Evolutionary conservation across 768 basidiomycete genomes (phyloP).

Genomic region (Leccinum broughii): DNA sequence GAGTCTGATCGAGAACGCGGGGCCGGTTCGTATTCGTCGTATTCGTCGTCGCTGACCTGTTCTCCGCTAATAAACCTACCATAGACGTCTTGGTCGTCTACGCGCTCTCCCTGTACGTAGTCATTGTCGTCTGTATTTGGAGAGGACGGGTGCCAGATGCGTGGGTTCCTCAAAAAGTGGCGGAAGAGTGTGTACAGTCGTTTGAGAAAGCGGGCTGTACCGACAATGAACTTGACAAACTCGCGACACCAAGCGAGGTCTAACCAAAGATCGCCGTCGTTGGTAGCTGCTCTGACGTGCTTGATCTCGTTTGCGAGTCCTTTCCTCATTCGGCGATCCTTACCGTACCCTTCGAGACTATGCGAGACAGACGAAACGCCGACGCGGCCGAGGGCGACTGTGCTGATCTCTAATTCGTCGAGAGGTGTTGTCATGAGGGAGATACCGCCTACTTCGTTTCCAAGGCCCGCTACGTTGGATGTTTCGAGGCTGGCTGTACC

Average conservation of each 20-base stretch:
- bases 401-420: slow-evolving; percentile 29
- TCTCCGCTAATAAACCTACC: slow-evolving; percentile 63
- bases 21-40: slow-evolving; percentile 37
- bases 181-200: slow-evolving; percentile 18
- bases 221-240: slow-evolving; percentile 35
- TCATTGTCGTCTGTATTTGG: slow-evolving; percentile 12
- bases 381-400: slow-evolving; percentile 40
- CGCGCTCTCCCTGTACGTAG: slow-evolving; percentile 11
- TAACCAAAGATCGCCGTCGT: slow-evolving; percentile 40
- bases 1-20: slow-evolving; percentile 24
- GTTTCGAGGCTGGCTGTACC: slow-evolving; percentile 78
- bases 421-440: slow-evolving; percentile 19
- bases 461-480: slow-evolving; percentile 67
- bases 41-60: slow-evolving; percentile 49
- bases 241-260: slow-evolving; percentile 44
- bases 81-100: slow-evolving; percentile 46
- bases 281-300: slow-evolving; percentile 36
- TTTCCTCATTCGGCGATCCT: slow-evolving; percentile 25
- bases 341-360: slow-evolving; percentile 27
- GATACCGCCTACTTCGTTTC: slow-evolving; percentile 70
- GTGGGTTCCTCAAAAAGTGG: slow-evolving; percentile 20
- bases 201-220: slow-evolving; percentile 31
- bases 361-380: slow-evolving; percentile 44
- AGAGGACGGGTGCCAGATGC: slow-evolving; percentile 7
- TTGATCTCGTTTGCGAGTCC: slow-evolving; percentile 56